Evolutionary conservation across 495 filamentous ascomycete genomes (phyloP), one percentile per base, ranked within the genome.

Genomic region (Chaetomidium leptoderma): DNA sequence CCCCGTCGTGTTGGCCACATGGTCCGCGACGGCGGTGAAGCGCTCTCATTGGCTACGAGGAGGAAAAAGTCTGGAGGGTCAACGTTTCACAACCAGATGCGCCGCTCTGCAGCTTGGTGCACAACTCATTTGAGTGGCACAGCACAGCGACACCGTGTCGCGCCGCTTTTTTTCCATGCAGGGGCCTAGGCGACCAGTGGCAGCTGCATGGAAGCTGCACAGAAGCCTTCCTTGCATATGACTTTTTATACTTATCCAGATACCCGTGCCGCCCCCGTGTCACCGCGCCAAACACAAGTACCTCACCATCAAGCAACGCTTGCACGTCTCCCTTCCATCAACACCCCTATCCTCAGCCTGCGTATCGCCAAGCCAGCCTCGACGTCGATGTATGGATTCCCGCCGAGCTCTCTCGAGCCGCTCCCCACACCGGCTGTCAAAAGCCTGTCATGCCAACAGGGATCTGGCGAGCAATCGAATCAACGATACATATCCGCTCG

Each of bases 221-320:
- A 54, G 49, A 61, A 61, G 53, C 39, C 33, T 29, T 35, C 53
- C 23, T 29, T 56, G 39, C 59, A 55, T 62, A n/a, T 9, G 50
- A 58, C 44, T 58, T 62, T 62, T 62, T 62, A 58, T 55, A 62
- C 60, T 58, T 62, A 62, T 14, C 0, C 33, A n/a, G 54, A 40
- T 51, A 62, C 59, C 47, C 45, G 30, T 14, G 21, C 36, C 42
- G 13, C 30, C 14, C 14, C n/a, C n/a, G n/a, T n/a, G n/a, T n/a
- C n/a, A n/a, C n/a, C n/a, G n/a, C n/a, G n/a, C n/a, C n/a, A n/a
- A n/a, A n/a, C n/a, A n/a, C n/a, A n/a, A n/a, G n/a, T n/a, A n/a
- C 33, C 36, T 26, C 43, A 13, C n/a, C 36, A 55, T 55, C 58
- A 33, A n/a, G 26, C 43, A 24, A 8, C 16, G n/a, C 6, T n/a